A percentile compares a stretch with the other conserved stretches of the same genome.
phyloP scores from a whole-genome alignment of 1,139 yeast genomes.

The Keqinozyma sinolaborantium region DNA sequence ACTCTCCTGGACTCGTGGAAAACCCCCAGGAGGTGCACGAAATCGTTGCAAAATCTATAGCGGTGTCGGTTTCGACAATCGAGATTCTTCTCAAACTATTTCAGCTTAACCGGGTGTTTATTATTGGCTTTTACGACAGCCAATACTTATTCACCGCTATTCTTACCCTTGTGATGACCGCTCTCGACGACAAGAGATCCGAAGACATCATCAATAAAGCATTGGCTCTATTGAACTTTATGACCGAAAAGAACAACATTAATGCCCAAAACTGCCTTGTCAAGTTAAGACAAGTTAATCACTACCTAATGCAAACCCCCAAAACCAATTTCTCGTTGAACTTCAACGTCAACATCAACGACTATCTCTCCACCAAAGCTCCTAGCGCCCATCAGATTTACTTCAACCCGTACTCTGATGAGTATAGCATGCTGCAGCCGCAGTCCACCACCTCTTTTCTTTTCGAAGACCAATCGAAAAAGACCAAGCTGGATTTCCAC shows the following conservation, averaged over 20 bases:
- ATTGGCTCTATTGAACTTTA: slow-evolving; percentile 28
- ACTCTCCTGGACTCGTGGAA: slow-evolving; percentile 20
- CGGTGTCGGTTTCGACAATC: slow-evolving; percentile 38
- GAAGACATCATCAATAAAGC: slow-evolving; percentile 27
- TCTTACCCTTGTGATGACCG: slow-evolving; percentile 36
- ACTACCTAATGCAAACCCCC: slow-evolving; percentile 15
- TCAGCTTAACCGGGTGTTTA: slow-evolving; percentile 32
- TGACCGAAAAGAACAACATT: slow-evolving; percentile 41
- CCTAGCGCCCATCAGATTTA: slow-evolving; percentile 11
- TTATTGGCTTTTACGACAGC: slow-evolving; percentile 52
- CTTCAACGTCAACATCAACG: slow-evolving; percentile 13
- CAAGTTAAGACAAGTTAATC: slow-evolving; percentile 19
- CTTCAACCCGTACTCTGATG: slow-evolving; percentile 10
- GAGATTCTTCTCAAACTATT: slow-evolving; percentile 35
- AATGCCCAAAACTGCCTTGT: slow-evolving; percentile 33
- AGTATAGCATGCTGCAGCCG: too few species aligned
- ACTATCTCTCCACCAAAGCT: slow-evolving; percentile 5
- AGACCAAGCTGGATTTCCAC: too few species aligned
- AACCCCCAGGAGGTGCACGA: slow-evolving; percentile 25
- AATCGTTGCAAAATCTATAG: slow-evolving; percentile 36
- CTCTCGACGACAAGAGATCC: slow-evolving; percentile 25
- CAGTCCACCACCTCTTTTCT: too few species aligned
- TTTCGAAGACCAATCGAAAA: too few species aligned
- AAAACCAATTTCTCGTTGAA: slow-evolving; percentile 16
- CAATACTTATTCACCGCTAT: slow-evolving; percentile 47